phyloP scores from a whole-genome alignment of 2,329 filamentous ascomycete genomes.

The Septoria linicola region DNA sequence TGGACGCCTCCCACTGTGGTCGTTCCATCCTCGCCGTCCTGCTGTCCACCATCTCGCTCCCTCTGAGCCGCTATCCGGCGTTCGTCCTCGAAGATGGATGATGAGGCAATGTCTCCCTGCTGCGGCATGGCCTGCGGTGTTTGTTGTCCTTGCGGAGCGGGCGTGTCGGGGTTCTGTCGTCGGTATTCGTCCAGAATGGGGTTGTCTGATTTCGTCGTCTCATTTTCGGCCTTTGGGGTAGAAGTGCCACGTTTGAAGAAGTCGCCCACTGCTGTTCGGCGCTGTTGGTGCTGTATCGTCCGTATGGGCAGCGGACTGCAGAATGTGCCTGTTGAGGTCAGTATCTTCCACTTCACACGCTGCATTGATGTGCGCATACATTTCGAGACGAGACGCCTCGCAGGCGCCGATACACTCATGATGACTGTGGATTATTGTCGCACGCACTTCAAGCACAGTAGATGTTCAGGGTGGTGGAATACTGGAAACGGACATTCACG shows the following conservation, averaged over 20 bases:
- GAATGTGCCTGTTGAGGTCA: slow-evolving; percentile 12
- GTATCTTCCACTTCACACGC: background rate
- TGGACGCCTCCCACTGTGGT: slow-evolving; percentile 17
- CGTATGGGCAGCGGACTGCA: slow-evolving; percentile 16
- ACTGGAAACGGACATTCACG: no score
- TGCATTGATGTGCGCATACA: slow-evolving; percentile 48
- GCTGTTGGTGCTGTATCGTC: slow-evolving; percentile 12
- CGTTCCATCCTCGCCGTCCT: slow-evolving; percentile 21
- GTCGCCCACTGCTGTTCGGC: slow-evolving; percentile 10
- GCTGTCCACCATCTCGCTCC: slow-evolving; percentile 8
- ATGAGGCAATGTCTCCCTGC: slow-evolving; percentile 47
- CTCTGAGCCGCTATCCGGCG: slow-evolving; percentile 28
- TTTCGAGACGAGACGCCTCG: slow-evolving; percentile 59
- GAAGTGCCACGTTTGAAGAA: slow-evolving; percentile 4
- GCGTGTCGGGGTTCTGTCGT: slow-evolving; percentile 33
- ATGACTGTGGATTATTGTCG: slow-evolving; percentile 2
- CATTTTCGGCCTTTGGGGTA: background rate
- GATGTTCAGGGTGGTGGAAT: background rate
- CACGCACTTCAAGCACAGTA: background rate
- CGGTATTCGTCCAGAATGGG: slow-evolving; percentile 64
- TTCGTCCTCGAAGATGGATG: slow-evolving; percentile 55
- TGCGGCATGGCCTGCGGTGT: slow-evolving; percentile 26
- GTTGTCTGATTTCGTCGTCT: slow-evolving; percentile 36
- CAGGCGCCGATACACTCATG: slow-evolving; percentile 67
- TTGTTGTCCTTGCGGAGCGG: slow-evolving; percentile 1